These are phyloP conservation scores for Scedosporium boydii DNA, from an alignment of 2,329 filamentous ascomycete species.

Conservation along the genomic window DNA sequence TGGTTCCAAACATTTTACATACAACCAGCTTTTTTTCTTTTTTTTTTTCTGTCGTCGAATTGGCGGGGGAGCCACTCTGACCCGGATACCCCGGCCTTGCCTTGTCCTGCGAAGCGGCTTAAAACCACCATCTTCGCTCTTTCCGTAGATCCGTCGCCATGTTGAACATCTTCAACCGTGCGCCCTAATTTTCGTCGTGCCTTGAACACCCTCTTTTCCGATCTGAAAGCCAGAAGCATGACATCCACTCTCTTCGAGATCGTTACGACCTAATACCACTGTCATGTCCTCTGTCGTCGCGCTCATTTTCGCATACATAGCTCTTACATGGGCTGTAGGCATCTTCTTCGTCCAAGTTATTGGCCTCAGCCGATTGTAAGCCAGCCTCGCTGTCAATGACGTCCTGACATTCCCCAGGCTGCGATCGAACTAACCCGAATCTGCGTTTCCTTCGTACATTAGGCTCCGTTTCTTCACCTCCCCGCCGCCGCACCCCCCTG, in stretches of 20 bases:
- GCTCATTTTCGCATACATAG: slow-evolving; percentile 27
- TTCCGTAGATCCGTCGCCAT: background rate
- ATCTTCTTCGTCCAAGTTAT: slow-evolving; percentile 46
- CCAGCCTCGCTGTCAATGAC: slow-evolving; percentile 1
- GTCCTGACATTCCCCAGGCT: background rate
- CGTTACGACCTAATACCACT: slow-evolving; percentile 12
- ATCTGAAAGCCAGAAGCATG: background rate
- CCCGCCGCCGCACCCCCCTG: slow-evolving; percentile 31
- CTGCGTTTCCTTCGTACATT: background rate
- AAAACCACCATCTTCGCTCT: background rate
- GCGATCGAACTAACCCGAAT: background rate
- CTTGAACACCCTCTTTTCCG: background rate
- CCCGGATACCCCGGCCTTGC: background rate
- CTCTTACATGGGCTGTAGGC: slow-evolving; percentile 41
- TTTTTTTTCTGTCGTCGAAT: no score
- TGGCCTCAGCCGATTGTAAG: slow-evolving; percentile 48
- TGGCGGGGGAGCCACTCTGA: no score
- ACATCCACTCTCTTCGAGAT: slow-evolving; percentile 20
- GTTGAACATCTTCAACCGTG: background rate
- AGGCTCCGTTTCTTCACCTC: slow-evolving; percentile 44
- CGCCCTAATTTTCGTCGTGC: background rate
- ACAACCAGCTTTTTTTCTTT: no score
- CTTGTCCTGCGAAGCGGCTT: background rate
- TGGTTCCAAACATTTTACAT: no score
- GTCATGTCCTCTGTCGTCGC: background rate